A percentile compares a stretch with the other conserved stretches of the same genome.
Conservation (phyloP, 2,329 filamentous ascomycete species). For the Onygenales sp. region DNA sequence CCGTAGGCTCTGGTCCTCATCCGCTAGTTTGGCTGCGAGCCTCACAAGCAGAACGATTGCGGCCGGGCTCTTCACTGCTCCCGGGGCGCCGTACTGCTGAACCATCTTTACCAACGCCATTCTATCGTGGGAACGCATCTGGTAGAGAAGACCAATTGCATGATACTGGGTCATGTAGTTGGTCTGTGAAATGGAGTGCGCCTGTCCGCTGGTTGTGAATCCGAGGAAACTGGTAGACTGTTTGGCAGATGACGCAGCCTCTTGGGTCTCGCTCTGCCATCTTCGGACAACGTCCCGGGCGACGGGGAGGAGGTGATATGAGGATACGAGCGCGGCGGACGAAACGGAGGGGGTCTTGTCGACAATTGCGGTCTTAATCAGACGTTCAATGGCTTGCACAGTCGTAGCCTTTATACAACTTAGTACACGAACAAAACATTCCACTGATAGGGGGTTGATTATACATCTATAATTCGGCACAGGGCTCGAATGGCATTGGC, state of each 20-base stretch:
- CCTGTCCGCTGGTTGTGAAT: constrained; percentile 70
- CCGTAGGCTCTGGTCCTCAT: constrained; percentile 79
- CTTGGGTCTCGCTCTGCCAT: constrained; percentile 98
- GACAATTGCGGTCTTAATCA: constrained; percentile 98
- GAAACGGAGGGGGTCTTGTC: constrained; percentile 98
- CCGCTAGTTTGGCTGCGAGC: constrained; percentile 83
- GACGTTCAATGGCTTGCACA: constrained; percentile 93
- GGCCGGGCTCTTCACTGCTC: constrained; percentile 89
- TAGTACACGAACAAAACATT: constrained; percentile 5
- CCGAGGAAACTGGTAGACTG: constrained; percentile 85
- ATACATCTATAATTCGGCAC: constrained; percentile 91
- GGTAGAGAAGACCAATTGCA: constrained; percentile 91
- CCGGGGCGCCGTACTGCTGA: constrained; percentile 90
- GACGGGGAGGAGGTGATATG: constrained; percentile 94
- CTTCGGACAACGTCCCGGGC: constrained; percentile 89
- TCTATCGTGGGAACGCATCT: constrained; percentile 93
- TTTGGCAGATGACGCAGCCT: constrained; percentile 84
- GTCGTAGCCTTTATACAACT: constrained; percentile 61
- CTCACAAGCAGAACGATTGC: constrained; percentile 88
- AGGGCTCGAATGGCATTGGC: constrained; percentile 93
- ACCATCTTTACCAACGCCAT: constrained; percentile 99
- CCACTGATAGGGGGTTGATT: constrained; percentile 21
- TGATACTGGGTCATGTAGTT: constrained; percentile 99
- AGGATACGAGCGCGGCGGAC: constrained; percentile 89
- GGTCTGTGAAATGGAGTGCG: constrained; percentile 65